phyloP scores from a whole-genome alignment of 495 filamentous ascomycete genomes.

The Corynascus novoguineensis region DNA sequence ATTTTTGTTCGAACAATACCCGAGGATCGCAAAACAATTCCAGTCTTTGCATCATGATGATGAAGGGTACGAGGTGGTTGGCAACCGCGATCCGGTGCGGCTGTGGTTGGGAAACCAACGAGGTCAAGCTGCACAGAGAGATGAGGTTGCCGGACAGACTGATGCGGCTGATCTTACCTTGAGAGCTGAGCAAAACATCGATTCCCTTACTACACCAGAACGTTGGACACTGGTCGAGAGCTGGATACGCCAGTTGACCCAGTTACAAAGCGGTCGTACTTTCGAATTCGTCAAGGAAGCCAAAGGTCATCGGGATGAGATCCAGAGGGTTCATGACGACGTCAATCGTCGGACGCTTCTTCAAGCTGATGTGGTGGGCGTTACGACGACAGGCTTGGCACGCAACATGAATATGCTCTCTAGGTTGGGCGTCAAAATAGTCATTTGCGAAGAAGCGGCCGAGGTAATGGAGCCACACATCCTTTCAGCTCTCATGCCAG shows the following conservation, averaged over 20 bases:
- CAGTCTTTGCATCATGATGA: neutral
- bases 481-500: slow-evolving; percentile 62
- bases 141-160: neutral
- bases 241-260: neutral
- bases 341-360: slow-evolving; percentile 48
- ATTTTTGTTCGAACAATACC: neutral
- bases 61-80: neutral
- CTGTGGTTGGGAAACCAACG: slow-evolving; percentile 10
- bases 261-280: neutral
- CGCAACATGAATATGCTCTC: slow-evolving; percentile 57
- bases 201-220: neutral
- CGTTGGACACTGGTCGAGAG: slow-evolving; percentile 4
- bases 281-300: slow-evolving; percentile 5
- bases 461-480: slow-evolving; percentile 71
- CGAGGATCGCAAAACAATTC: neutral
- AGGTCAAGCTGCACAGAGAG: neutral
- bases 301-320: slow-evolving; percentile 16
- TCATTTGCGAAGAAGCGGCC: slow-evolving; percentile 73
- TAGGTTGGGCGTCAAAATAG: slow-evolving; percentile 56
- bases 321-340: slow-evolving; percentile 40
- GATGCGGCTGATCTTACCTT: neutral
- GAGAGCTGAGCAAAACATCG: neutral
- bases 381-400: slow-evolving; percentile 72
- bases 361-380: slow-evolving; percentile 59
- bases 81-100: neutral